These are phyloP conservation scores for Yamadazyma dendronema DNA, from an alignment of 1,139 yeast genomes.

Conservation along the genomic window DNA sequence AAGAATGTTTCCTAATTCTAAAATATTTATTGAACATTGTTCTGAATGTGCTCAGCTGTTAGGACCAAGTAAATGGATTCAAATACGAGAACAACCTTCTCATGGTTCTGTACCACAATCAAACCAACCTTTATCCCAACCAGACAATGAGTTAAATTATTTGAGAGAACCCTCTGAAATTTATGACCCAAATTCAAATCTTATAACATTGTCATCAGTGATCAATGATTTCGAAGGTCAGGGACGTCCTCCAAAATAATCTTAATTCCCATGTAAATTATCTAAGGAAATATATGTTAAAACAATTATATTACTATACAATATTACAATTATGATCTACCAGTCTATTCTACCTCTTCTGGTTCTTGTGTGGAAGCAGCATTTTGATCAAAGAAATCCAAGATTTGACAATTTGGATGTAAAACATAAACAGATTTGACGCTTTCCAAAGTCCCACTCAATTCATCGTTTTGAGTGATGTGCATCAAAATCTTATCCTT, in stretches of 20 bases:
- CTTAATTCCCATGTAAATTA: slow-evolving; percentile 2
- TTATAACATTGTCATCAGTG: slow-evolving; percentile 16
- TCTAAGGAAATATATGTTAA: neutral
- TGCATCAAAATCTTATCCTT: slow-evolving; percentile 85
- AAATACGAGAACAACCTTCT: slow-evolving; percentile 5
- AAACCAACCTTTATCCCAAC: neutral
- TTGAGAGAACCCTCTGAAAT: slow-evolving; percentile 9
- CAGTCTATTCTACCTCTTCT: slow-evolving; percentile 11
- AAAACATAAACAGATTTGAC: slow-evolving; percentile 56
- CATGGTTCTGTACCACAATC: neutral
- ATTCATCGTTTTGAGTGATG: slow-evolving; percentile 58
- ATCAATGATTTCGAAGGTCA: slow-evolving; percentile 14
- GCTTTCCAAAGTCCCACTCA: slow-evolving; percentile 19
- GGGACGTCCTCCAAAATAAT: slow-evolving; percentile 5
- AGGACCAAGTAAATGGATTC: slow-evolving; percentile 29
- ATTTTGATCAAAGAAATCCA: slow-evolving; percentile 52
- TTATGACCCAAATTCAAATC: slow-evolving; percentile 16
- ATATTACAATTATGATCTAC: slow-evolving; percentile 1
- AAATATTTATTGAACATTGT: slow-evolving; percentile 65
- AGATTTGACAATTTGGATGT: slow-evolving; percentile 87
- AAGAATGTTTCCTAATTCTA: slow-evolving; percentile 54
- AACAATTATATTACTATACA: neutral
- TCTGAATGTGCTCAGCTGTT: slow-evolving; percentile 53
- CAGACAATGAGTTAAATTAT: slow-evolving; percentile 4
- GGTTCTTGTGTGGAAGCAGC: slow-evolving; percentile 18